Conservation (phyloP, 306 rosid genomes). For the Prunus kanzakura region DNA sequence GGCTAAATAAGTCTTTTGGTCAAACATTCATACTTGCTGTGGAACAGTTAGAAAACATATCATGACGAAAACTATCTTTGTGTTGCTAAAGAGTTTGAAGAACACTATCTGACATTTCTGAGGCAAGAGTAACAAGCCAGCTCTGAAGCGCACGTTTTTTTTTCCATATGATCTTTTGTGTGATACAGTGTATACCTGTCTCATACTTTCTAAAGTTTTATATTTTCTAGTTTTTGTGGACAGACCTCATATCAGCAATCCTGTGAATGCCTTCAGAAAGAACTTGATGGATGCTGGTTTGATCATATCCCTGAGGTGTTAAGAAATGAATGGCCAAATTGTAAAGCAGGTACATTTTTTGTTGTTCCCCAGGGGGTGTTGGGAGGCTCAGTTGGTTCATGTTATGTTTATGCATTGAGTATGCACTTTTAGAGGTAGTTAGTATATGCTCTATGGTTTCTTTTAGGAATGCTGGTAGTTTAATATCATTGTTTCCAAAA, state of each 20-base stretch:
- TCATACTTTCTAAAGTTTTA: constrained; percentile 64
- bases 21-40: not conserved
- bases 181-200: constrained; percentile 12
- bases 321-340: constrained; percentile 61
- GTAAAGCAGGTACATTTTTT: constrained; percentile 52
- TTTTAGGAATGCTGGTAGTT: not conserved
- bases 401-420: not conserved
- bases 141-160: not conserved
- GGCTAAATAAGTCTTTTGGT: not conserved
- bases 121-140: not conserved
- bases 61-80: not conserved
- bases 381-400: not conserved
- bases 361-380: not conserved
- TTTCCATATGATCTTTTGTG: not conserved
- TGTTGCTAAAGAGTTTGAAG: constrained; percentile 1
- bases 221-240: constrained; percentile 62
- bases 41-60: not conserved
- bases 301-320: constrained; percentile 69
- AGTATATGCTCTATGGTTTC: not conserved
- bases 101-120: not conserved
- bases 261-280: constrained; percentile 43
- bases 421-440: not conserved
- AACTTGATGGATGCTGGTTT: constrained; percentile 78
- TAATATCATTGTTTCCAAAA: not conserved
- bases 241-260: constrained; percentile 73